phyloP scores from a whole-genome alignment of 495 filamentous ascomycete species.

The Penicillium coffeae region DNA sequence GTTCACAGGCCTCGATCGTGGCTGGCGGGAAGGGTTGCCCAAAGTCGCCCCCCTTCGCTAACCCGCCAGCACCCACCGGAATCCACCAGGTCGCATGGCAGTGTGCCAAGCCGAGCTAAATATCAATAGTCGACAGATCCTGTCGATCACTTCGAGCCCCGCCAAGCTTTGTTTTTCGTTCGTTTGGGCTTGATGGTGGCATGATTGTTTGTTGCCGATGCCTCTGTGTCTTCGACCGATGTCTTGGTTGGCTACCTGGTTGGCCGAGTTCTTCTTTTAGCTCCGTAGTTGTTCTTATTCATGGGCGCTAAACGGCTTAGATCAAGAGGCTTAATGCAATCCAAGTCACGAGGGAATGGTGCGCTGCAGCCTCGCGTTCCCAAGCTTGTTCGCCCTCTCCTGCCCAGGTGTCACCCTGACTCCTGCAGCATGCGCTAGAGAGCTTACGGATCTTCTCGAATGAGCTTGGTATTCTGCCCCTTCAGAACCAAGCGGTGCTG shows the following conservation, averaged over 20 bases:
- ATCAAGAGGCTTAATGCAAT: constrained; percentile 26
- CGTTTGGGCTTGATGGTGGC: neutral
- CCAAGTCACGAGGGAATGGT: constrained; percentile 21
- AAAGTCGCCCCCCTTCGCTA: neutral
- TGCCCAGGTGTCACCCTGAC: neutral
- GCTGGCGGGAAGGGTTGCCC: neutral
- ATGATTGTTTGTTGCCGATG: neutral
- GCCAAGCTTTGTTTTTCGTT: constrained; percentile 25
- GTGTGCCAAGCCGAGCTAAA: constrained; percentile 39
- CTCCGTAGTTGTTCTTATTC: no score
- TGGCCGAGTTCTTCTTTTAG: no score
- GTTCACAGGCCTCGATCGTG: neutral
- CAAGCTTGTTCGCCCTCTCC: no score
- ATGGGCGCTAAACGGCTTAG: constrained; percentile 23
- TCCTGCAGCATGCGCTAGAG: neutral
- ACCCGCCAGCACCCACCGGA: neutral
- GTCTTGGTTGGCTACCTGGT: neutral
- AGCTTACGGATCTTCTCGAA: neutral
- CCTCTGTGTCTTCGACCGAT: neutral
- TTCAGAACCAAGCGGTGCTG: no score
- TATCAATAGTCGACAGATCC: constrained; percentile 48
- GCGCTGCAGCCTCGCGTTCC: neutral
- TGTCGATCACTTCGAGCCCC: constrained; percentile 41
- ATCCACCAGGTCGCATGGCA: constrained; percentile 20
- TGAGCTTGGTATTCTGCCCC: neutral